phyloP scores from a whole-genome alignment of 176 grass and related monocot genomes.

The Oryza rufipogon region DNA sequence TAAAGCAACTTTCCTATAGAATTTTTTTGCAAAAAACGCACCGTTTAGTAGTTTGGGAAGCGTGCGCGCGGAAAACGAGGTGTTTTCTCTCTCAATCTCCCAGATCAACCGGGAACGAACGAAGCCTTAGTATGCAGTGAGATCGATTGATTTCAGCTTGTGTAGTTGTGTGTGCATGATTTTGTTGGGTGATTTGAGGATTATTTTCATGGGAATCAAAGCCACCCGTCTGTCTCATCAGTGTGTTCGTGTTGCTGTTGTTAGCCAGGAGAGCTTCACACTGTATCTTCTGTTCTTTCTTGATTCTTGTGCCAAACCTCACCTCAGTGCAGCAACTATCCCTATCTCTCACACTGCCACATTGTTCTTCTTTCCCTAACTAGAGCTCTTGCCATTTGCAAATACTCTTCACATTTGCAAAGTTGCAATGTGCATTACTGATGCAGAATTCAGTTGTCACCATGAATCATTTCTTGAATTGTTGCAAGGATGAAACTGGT shows the following conservation, averaged over 20 bases:
- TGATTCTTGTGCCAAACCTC: neutral
- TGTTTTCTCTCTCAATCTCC: no score
- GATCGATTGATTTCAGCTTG: neutral
- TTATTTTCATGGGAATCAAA: conserved; percentile 47
- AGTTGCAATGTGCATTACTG: neutral
- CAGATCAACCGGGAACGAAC: no score
- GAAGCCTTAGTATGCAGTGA: neutral
- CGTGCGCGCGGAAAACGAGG: no score
- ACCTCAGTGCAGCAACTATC: neutral
- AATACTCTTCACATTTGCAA: neutral
- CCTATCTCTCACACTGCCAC: neutral
- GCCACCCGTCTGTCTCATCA: conserved; percentile 37
- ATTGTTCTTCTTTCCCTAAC: conserved; percentile 9
- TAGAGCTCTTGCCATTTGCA: neutral
- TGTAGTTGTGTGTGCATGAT: conserved; percentile 4
- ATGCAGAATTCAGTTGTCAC: neutral
- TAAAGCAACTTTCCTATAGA: no score
- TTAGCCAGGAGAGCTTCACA: neutral
- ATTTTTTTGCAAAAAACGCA: no score
- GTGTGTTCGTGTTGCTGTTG: neutral
- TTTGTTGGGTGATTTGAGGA: conserved; percentile 29
- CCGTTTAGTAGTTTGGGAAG: no score
- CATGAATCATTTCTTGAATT: neutral
- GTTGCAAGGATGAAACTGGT: neutral
- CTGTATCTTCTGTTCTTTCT: conserved; percentile 4